Evolutionary conservation across 495 filamentous ascomycete species (phyloP), one percentile per base, ranked within the genome.

Genomic region (Hypoxylon intermedium): DNA sequence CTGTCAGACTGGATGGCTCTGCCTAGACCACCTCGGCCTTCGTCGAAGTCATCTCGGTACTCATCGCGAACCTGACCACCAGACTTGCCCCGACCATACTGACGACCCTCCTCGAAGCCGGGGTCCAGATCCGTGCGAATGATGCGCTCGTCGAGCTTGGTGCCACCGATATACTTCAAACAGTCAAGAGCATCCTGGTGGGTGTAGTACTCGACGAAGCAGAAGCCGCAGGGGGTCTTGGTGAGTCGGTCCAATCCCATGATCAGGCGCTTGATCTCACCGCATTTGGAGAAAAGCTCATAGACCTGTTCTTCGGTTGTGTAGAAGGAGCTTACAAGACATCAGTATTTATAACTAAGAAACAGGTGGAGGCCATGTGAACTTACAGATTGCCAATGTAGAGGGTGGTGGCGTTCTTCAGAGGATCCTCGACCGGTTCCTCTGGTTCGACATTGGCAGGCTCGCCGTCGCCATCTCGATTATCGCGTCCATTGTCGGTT

Each of bases 241-340:
- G 88, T 89, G 79, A 92, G 94, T 13, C 94, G 87, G 70, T 98
- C 95, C 18, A 98, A 83, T 37, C 94, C 94, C 94, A 98, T 98
- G n/a, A 98, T 88, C 19, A 98, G 83, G 30, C 94, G 88, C 75
- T 97, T 98, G 72, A 98, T 93, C 78, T 97, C 93, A 54, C 94
- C 94, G 72, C 91, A 96, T 84, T 98, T 98, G 11, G 90, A 82
- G 72, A 98, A 98, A 9, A 98, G 87, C 72, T 97, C 95, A 70
- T 98, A 93, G 51, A 98, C 96, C 71, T 98, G 94, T 77, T 98
- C 94, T 72, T 98, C 94, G 38, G 94, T 98, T 9, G 94, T 98
- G 80, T 97, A 98, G 77, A 98, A 98, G n/a, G 94, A 98, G 56
- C 93, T 97, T 58, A 6, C 13, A 19, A 13, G 33, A 4, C 19